These are phyloP conservation scores for Dactylonectria estremocensis DNA, from an alignment of 2,329 filamentous ascomycete genomes.

Conservation along the genomic window DNA sequence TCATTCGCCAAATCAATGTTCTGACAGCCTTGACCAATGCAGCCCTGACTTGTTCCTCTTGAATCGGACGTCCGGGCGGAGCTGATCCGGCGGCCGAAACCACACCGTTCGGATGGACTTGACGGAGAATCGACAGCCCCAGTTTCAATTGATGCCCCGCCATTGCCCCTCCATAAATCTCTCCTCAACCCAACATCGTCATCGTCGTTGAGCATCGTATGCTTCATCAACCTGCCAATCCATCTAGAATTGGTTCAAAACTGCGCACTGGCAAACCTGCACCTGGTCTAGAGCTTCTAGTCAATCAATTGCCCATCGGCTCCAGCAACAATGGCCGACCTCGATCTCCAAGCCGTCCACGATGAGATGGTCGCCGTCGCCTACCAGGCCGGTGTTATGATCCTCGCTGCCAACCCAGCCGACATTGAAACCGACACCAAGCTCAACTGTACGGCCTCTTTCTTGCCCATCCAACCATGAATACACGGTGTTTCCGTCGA, in stretches of 20 bases:
- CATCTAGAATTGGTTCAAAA: background rate
- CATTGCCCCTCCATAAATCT: conserved; percentile 44
- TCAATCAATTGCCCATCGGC: background rate
- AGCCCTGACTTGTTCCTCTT: background rate
- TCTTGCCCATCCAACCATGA: background rate
- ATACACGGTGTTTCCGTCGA: background rate
- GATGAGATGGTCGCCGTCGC: conserved; percentile 73
- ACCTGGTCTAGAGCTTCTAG: background rate
- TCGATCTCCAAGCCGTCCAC: conserved; percentile 74
- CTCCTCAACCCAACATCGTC: conserved; percentile 22
- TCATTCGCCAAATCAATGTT: background rate
- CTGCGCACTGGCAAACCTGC: background rate
- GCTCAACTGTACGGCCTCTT: conserved; percentile 70
- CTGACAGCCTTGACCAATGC: background rate
- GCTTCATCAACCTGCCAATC: background rate
- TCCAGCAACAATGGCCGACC: conserved; percentile 62
- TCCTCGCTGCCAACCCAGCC: conserved; percentile 72
- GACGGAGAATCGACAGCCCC: conserved; percentile 4
- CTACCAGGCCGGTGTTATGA: conserved; percentile 76
- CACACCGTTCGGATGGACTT: background rate
- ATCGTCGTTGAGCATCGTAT: background rate
- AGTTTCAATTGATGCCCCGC: conserved; percentile 34
- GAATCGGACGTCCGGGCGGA: conserved; percentile 19
- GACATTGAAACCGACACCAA: conserved; percentile 73
- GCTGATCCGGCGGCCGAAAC: conserved; percentile 27